Conservation (phyloP, 192 early-diverging fungal species). For the Coemansia sp. region DNA sequence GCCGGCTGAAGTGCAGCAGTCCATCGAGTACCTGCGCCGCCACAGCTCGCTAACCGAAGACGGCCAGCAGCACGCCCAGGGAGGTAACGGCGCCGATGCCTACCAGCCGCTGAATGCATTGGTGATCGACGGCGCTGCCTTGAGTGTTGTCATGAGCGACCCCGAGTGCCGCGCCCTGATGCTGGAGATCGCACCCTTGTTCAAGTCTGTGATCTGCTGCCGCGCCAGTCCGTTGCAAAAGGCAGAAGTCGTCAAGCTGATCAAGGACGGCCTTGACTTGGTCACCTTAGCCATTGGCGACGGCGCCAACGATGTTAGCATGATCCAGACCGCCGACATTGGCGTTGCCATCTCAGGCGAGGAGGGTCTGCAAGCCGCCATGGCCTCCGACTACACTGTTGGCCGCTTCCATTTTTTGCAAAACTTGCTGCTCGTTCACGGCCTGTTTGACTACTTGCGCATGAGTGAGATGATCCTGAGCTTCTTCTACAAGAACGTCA, state of each 20-base stretch:
- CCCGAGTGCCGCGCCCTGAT: constrained; percentile 63
- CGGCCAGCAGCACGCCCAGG: constrained; percentile 41
- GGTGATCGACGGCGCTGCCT: constrained; percentile 91
- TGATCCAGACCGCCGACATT: constrained; percentile 98
- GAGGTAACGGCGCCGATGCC: constrained; percentile 38
- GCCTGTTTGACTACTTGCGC: constrained; percentile 88
- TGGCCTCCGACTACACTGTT: constrained; percentile 92
- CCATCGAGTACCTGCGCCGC: constrained; percentile 48
- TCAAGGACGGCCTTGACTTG: constrained; percentile 78
- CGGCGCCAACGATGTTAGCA: constrained; percentile 95
- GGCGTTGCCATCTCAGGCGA: constrained; percentile 93
- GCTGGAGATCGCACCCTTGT: constrained; percentile 74
- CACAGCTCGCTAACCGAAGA: constrained; percentile 45
- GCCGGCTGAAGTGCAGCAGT: constrained; percentile 42
- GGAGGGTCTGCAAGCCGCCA: constrained; percentile 94
- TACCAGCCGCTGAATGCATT: constrained; percentile 61
- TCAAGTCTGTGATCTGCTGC: constrained; percentile 90
- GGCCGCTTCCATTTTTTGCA: constrained; percentile 86
- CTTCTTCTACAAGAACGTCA: constrained; percentile 96
- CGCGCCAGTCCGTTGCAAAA: constrained; percentile 96
- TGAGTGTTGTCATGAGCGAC: constrained; percentile 68
- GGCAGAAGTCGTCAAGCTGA: constrained; percentile 87
- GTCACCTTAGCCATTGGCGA: constrained; percentile 95
- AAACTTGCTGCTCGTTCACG: constrained; percentile 88
- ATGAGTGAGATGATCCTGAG: constrained; percentile 85